A percentile compares a stretch with the other conserved stretches of the same genome.
Conservation (phyloP, 1,284 basidiomycete species). For the Pterulicium gracile region DNA sequence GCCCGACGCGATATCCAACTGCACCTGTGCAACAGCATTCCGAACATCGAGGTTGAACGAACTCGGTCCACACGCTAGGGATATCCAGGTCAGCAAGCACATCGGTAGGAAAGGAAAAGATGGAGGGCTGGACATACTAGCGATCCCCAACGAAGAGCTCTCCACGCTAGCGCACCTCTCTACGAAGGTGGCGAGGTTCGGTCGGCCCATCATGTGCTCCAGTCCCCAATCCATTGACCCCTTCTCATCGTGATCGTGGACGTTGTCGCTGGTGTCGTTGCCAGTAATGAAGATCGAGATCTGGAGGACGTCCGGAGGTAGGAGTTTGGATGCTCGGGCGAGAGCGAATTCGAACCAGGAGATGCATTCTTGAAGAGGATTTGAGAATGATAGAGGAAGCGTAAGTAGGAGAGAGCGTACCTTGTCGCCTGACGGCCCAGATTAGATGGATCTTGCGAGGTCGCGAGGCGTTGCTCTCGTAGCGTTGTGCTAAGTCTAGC, state of each 20-base stretch:
- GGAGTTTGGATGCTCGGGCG: not conserved
- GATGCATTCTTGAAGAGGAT: conserved; percentile 11
- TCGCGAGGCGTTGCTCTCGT: conserved; percentile 10
- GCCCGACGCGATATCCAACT: conserved; percentile 19
- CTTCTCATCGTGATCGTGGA: conserved; percentile 3
- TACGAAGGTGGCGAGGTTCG: conserved; percentile 14
- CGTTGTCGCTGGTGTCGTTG: not conserved
- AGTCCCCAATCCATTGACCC: not conserved
- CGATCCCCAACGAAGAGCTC: conserved; percentile 12
- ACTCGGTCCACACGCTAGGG: conserved; percentile 24
- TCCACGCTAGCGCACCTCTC: conserved; percentile 10
- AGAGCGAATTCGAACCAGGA: conserved; percentile 14
- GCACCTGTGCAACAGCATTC: conserved; percentile 23
- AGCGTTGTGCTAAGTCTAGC: conserved; percentile 14
- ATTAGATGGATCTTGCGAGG: conserved; percentile 17
- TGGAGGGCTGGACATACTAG: conserved; percentile 11
- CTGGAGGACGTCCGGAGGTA: not conserved
- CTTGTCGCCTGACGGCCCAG: conserved; percentile 10
- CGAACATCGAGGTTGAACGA: conserved; percentile 23
- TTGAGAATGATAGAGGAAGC: too few relatives aligned
- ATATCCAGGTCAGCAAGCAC: not conserved
- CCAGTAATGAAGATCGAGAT: not conserved
- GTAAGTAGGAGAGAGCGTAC: not conserved
- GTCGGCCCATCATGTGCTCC: conserved; percentile 13
- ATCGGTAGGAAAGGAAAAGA: not conserved